These are phyloP conservation scores for Colletotrichum sojae DNA, from an alignment of 2,329 filamentous ascomycete species.

Conservation along the genomic window DNA sequence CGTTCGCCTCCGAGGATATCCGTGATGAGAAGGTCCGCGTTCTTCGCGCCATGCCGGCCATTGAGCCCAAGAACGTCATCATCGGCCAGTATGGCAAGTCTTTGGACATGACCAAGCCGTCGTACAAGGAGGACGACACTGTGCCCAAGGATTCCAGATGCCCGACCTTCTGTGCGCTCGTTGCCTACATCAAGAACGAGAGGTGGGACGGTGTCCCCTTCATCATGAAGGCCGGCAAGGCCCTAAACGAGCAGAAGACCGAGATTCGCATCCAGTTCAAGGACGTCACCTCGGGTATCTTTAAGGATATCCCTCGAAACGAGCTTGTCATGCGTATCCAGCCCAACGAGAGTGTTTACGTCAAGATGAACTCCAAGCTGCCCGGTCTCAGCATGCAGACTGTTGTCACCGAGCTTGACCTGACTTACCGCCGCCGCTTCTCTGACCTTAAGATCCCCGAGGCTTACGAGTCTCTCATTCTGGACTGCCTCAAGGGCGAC, in stretches of 20 bases:
- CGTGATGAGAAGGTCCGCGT: slow-evolving; percentile 99
- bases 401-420: slow-evolving; percentile 96
- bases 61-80: slow-evolving; percentile 99
- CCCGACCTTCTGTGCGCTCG: slow-evolving; percentile 97
- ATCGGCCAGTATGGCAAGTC: slow-evolving; percentile 99
- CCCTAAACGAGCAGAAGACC: slow-evolving; percentile 99
- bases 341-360: slow-evolving; percentile 99
- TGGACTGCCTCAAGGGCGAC: slow-evolving; percentile 98
- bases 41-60: slow-evolving; percentile 90
- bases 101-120: slow-evolving; percentile 94
- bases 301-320: slow-evolving; percentile 99
- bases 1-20: slow-evolving; percentile 97
- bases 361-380: slow-evolving; percentile 99
- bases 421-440: slow-evolving; percentile 98
- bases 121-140: slow-evolving; percentile 98
- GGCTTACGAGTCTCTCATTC: slow-evolving; percentile 97
- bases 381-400: slow-evolving; percentile 99
- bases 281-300: slow-evolving; percentile 98
- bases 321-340: slow-evolving; percentile 99
- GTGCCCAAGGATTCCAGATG: slow-evolving; percentile 97
- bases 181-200: slow-evolving; percentile 99
- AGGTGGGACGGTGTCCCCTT: slow-evolving; percentile 99
- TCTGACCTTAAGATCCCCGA: slow-evolving; percentile 99
- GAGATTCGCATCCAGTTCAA: slow-evolving; percentile 99
- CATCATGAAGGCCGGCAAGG: slow-evolving; percentile 99